phyloP scores from a whole-genome alignment of 2,329 filamentous ascomycete species.

The Penicillium sp. region DNA sequence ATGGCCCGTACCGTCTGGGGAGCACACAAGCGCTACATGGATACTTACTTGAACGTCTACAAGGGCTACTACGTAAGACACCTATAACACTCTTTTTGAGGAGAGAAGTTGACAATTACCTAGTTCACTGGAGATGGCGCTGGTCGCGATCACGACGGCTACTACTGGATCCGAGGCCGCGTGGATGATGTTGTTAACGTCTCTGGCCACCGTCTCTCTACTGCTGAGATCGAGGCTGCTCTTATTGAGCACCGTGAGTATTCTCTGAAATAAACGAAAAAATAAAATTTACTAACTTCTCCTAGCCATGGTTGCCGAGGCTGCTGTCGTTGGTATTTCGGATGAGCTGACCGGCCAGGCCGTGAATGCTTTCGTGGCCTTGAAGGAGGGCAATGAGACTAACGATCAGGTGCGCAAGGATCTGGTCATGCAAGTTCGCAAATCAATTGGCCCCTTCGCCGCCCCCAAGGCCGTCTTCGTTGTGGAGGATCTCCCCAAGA shows the following conservation, averaged over 20 bases:
- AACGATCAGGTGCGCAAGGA: constrained; percentile 87
- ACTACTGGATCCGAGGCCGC: constrained; percentile 99
- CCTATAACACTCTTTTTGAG: not conserved
- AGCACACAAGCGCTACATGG: constrained; percentile 97
- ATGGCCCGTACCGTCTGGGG: constrained; percentile 99
- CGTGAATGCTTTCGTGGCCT: constrained; percentile 91
- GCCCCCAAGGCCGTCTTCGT: constrained; percentile 91
- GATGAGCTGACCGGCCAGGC: constrained; percentile 97
- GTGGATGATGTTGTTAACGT: constrained; percentile 99
- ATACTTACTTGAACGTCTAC: constrained; percentile 97
- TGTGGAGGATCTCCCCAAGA: constrained; percentile 94
- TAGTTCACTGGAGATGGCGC: constrained; percentile 73
- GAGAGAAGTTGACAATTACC: not conserved
- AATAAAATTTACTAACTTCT: constrained; percentile 16
- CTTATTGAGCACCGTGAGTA: constrained; percentile 78
- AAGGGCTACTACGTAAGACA: constrained; percentile 90
- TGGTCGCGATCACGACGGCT: constrained; percentile 93
- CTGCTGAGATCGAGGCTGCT: constrained; percentile 95
- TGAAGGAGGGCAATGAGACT: constrained; percentile 80
- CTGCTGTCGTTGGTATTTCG: constrained; percentile 87
- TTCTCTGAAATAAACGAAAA: not conserved
- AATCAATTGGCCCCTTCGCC: constrained; percentile 96
- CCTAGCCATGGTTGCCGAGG: constrained; percentile 70
- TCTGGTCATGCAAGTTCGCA: constrained; percentile 88
- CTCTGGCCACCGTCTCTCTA: constrained; percentile 91